Evolutionary conservation across 352 stramenopile species (phyloP).

Genomic region (Phytophthora cryptogea): DNA sequence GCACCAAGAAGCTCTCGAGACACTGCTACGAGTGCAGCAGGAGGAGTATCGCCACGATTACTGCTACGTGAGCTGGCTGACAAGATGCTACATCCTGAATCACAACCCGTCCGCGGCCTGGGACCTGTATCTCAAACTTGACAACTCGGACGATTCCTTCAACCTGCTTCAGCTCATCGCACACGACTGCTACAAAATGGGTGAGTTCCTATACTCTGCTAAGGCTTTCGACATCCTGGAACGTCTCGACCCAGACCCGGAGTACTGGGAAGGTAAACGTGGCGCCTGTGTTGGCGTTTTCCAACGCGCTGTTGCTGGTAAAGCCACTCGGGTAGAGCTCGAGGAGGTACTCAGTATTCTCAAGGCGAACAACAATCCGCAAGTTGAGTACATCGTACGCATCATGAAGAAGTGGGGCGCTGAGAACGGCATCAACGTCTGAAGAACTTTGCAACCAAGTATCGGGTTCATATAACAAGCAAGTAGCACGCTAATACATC

Average conservation of each 20-base stretch:
- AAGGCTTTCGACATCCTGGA: constrained; percentile 96
- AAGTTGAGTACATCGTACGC: constrained; percentile 96
- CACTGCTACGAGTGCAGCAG: constrained; percentile 89
- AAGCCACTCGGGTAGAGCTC: constrained; percentile 88
- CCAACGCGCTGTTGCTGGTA: constrained; percentile 92
- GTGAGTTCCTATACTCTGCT: constrained; percentile 94
- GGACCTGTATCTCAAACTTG: constrained; percentile 97
- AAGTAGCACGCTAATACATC: constrained; percentile 13
- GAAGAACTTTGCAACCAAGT: constrained; percentile 3
- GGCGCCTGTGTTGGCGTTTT: constrained; percentile 96
- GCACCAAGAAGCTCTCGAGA: constrained; percentile 94
- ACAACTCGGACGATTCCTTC: constrained; percentile 95
- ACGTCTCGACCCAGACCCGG: constrained; percentile 92
- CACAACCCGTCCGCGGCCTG: constrained; percentile 93
- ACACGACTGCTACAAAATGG: constrained; percentile 98
- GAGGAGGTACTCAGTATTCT: constrained; percentile 93
- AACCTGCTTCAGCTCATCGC: constrained; percentile 96
- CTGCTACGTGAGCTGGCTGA: constrained; percentile 91
- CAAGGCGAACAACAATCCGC: constrained; percentile 93
- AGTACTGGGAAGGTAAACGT: constrained; percentile 97
- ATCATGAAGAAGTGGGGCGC: constrained; percentile 96
- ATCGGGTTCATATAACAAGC: not conserved
- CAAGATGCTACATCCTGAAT: constrained; percentile 96
- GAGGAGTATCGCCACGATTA: constrained; percentile 95
- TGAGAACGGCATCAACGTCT: constrained; percentile 89